Evolutionary conservation across 2,329 filamentous ascomycete species (phyloP), one percentile per base, ranked within the genome.

Genomic region (Aureobasidium sp.): DNA sequence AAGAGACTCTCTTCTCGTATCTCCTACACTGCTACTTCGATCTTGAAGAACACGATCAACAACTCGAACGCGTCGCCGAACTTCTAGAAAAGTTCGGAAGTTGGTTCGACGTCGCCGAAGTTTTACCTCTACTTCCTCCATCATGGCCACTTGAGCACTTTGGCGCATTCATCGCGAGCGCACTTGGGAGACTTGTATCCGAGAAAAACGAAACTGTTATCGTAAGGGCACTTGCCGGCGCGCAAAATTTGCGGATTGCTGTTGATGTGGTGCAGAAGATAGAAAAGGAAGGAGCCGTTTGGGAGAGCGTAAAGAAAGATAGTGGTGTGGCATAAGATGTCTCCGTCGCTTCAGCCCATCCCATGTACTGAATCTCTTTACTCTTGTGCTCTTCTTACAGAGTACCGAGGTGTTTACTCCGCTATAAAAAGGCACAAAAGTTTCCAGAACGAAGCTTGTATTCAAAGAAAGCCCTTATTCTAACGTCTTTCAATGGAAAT

Each of bases 71-170:
- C 70, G 96, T 92, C 3, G 85, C 88, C 16, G 85, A 89, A 54
- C 79, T 99, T n/a, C 82, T 99, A 1, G 90, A 93, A 66, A 84
- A 89, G 3, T 99, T 97, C 70, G 90, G 91, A 1, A 82, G 83
- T 1, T 96, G 90, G 88, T 96, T 97, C 69, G 91, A 97, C 71
- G 82, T 96, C 4, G 81, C 84, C 32, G 83, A 94, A 65, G 76
- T 81, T 2, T 77, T 99, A 49, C 78, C 79, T 5, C 75, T 89
- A 53, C 84, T 99, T 30, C 94, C 94, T 0, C 88, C 95, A 67
- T 82, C 82, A 25, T 99, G 94, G 94, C 87, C 85, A 21, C 89
- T 99, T 7, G 89, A 92, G 66, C 80, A 93, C 3, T 80, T 97
- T 1, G 83, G 85, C 0, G 89, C 85, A 0, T 99, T 97, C 71